Base-by-base conservation (phyloP, 2,329 filamentous ascomycete genomes). In the Tolypocladium endophyticum region DNA sequence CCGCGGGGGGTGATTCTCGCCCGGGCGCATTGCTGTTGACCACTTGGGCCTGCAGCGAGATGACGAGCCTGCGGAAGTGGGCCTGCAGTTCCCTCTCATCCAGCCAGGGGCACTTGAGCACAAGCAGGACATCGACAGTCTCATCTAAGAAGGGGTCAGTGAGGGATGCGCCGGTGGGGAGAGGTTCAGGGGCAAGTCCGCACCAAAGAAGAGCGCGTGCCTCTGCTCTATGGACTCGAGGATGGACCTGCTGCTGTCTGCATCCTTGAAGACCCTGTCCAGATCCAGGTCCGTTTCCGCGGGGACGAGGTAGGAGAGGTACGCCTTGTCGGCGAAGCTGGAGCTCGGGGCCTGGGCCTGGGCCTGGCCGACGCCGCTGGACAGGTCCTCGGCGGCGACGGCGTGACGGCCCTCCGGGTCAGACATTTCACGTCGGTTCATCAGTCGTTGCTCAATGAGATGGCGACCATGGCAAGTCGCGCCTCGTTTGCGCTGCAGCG, bases 131-230 rank as follows among this genome's bases (percentile, higher is more conserved):
- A 63, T 86, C 77, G 60, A 89, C 80, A 33, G 84, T 84, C 77
- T 92, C 89, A 81, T 92, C 89, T 92, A 75, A 60, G 69, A 2
- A 16, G 5, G 39, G 20, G 45, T 25, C 25, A 25, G 56, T 30
- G n/a, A 73, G 77, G 64, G 56, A 2, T 30, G 25, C 25, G 43
- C 1, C 7, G 56, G 36, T 30, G 59, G 54, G 18, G 43, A 35
- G 47, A 47, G 18, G 52, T 12, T 43, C n/a, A 36, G 53, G 56
- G 47, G 28, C 4, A 23, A 14, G 18, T 16, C 11, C 82, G 65
- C 77, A 91, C 89, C 89, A 69, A 92, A 90, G 69, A 89, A 88
- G 45, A 92, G 76, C 59, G 81, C 79, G 45, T 87, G 80, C 64
- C 88, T 80, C 66, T 84, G 81, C 52, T 82, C 74, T 67, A 90